These are phyloP conservation scores for Canavalia ensiformis DNA, from an alignment of 306 rosid genomes.

Conservation along the genomic window DNA sequence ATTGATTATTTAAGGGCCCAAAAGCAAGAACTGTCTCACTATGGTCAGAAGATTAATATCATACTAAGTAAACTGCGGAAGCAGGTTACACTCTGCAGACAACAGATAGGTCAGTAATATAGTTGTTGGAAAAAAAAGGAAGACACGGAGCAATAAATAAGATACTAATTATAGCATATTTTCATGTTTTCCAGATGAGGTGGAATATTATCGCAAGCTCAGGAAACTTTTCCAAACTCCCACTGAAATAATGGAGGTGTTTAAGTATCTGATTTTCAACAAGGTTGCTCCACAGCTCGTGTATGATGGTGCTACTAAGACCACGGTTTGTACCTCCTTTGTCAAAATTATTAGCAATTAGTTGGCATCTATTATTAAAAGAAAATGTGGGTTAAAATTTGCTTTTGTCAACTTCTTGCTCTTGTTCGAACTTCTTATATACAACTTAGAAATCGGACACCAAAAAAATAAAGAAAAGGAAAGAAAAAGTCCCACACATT, in stretches of 20 bases:
- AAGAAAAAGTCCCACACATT: no score
- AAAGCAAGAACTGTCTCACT: constrained; percentile 48
- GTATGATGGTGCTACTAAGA: constrained; percentile 58
- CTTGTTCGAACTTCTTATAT: no score
- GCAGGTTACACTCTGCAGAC: neutral
- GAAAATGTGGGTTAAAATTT: no score
- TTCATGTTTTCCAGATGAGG: constrained; percentile 35
- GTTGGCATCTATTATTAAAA: no score
- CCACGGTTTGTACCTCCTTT: constrained; percentile 39
- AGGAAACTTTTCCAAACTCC: constrained; percentile 43
- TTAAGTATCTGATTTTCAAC: constrained; percentile 42
- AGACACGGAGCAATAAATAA: no score
- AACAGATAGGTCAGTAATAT: no score
- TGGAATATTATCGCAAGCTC: constrained; percentile 2
- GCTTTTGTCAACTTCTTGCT: no score
- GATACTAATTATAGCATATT: no score
- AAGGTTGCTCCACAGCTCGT: constrained; percentile 40
- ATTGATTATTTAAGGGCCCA: neutral
- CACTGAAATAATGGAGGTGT: constrained; percentile 50
- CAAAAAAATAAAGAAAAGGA: no score
- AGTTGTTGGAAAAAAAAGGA: no score
- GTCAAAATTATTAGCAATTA: no score
- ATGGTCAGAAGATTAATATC: constrained; percentile 54
- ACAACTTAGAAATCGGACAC: no score
- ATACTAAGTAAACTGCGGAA: constrained; percentile 51